Conservation (phyloP, 2,329 filamentous ascomycete species). For the Colletotrichum musae region DNA sequence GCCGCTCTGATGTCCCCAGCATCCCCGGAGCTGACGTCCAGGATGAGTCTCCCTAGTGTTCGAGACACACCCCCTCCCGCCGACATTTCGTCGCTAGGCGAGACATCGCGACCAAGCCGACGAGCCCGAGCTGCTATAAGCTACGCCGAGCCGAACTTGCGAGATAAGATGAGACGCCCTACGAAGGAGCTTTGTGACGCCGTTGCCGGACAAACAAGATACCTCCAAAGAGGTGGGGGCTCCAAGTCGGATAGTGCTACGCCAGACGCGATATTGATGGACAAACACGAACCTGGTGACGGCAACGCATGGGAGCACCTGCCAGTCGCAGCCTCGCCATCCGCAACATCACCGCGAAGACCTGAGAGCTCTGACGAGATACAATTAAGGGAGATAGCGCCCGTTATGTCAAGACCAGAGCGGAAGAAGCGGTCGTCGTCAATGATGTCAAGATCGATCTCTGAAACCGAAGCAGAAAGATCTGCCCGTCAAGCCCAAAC, state of each 20-base stretch:
- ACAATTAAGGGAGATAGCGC: slow-evolving; percentile 46
- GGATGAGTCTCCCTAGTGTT: slow-evolving; percentile 54
- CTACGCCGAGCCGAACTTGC: slow-evolving; percentile 86
- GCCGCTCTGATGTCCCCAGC: slow-evolving; percentile 60
- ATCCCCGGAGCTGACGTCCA: slow-evolving; percentile 63
- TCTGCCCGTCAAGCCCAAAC: slow-evolving; percentile 5
- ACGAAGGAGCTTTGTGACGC: slow-evolving; percentile 83
- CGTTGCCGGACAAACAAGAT: slow-evolving; percentile 75
- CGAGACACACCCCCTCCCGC: slow-evolving; percentile 73
- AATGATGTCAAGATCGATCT: slow-evolving; percentile 39
- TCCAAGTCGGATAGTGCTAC: slow-evolving; percentile 57
- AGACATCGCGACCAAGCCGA: slow-evolving; percentile 75
- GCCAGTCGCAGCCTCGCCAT: slow-evolving; percentile 35
- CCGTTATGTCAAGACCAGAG: slow-evolving; percentile 54
- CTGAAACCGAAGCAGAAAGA: slow-evolving; percentile 29
- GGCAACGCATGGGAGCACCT: slow-evolving; percentile 51
- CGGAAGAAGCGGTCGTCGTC: slow-evolving; percentile 58
- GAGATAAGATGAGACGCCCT: slow-evolving; percentile 87
- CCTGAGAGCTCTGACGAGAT: slow-evolving; percentile 53
- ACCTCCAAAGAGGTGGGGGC: slow-evolving; percentile 46
- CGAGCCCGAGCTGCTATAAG: slow-evolving; percentile 79
- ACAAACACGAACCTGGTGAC: slow-evolving; percentile 53
- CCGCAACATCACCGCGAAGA: not conserved
- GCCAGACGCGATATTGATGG: slow-evolving; percentile 45
- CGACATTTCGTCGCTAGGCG: slow-evolving; percentile 68